A percentile compares a stretch with the other conserved stretches of the same genome.
phyloP scores from a whole-genome alignment of 345 rosid species.

The Eucalyptus pauciflora region DNA sequence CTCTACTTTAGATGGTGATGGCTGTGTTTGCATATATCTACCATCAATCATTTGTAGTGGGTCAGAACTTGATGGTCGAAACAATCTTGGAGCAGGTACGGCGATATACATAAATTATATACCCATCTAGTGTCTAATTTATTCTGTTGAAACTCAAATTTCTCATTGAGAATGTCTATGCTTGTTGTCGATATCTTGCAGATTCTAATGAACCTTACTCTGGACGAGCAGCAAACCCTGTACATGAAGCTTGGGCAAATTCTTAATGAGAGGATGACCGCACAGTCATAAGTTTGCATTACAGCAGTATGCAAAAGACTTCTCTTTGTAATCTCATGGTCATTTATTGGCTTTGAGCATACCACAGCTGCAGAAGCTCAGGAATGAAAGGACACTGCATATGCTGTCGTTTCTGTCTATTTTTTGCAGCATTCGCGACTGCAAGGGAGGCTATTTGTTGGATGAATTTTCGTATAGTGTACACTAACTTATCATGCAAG shows the following conservation, averaged over 20 bases:
- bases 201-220: constrained; percentile 46
- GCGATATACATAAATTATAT: not conserved
- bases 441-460: not conserved
- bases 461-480: not conserved
- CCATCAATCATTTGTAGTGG: constrained; percentile 70
- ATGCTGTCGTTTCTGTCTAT: not conserved
- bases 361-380: not conserved
- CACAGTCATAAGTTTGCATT: not conserved
- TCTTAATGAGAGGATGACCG: not conserved
- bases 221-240: constrained; percentile 63
- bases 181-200: not conserved
- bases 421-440: not conserved
- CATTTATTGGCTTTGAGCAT: not conserved
- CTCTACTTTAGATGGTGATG: constrained; percentile 75
- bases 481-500: not conserved
- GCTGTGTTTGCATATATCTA: constrained; percentile 94
- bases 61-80: constrained; percentile 54
- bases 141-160: not conserved
- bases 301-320: not conserved
- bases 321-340: not conserved
- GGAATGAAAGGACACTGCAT: not conserved
- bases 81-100: constrained; percentile 67
- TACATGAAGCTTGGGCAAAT: constrained; percentile 48
- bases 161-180: not conserved
- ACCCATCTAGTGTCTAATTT: not conserved